Evolutionary conservation across 2,329 filamentous ascomycete genomes (phyloP).

Genomic region (Ophiostoma montium): DNA sequence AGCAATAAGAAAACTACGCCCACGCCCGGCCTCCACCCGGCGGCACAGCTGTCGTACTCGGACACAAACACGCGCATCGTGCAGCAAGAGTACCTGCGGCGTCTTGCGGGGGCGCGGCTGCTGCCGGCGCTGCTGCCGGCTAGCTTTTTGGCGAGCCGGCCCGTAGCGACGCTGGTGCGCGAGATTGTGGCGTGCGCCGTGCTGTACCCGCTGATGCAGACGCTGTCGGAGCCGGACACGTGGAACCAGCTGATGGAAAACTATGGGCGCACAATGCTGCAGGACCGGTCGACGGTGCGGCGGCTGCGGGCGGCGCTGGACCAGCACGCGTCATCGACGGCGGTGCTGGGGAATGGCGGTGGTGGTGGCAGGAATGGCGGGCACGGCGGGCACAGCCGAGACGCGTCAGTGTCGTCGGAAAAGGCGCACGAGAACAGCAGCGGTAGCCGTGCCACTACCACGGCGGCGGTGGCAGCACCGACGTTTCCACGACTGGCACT

Average conservation of each 20-base stretch:
- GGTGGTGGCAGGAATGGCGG: constrained; percentile 22
- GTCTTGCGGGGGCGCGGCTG: constrained; percentile 49
- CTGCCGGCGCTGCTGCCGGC: constrained; percentile 62
- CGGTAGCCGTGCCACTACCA: too few species aligned
- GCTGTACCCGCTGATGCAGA: constrained; percentile 62
- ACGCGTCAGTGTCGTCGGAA: not conserved
- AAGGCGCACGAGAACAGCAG: not conserved
- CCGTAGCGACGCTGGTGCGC: constrained; percentile 66
- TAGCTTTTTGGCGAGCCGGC: constrained; percentile 61
- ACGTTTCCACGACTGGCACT: constrained; percentile 66
- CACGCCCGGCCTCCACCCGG: constrained; percentile 56
- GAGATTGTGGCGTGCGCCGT: constrained; percentile 94
- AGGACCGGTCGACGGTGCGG: constrained; percentile 88
- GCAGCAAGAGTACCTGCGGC: constrained; percentile 79
- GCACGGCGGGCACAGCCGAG: not conserved
- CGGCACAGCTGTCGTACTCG: constrained; percentile 67
- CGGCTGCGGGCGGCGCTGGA: constrained; percentile 85
- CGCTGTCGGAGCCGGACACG: constrained; percentile 81
- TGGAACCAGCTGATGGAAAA: constrained; percentile 97
- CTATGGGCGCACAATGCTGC: constrained; percentile 70
- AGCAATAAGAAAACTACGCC: too few species aligned
- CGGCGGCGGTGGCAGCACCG: not conserved
- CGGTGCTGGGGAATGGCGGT: constrained; percentile 16
- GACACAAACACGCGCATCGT: constrained; percentile 56
- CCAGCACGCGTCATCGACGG: constrained; percentile 68